These are phyloP conservation scores for Amanita muscaria DNA, from an alignment of 768 basidiomycete genomes.

Conservation along the genomic window DNA sequence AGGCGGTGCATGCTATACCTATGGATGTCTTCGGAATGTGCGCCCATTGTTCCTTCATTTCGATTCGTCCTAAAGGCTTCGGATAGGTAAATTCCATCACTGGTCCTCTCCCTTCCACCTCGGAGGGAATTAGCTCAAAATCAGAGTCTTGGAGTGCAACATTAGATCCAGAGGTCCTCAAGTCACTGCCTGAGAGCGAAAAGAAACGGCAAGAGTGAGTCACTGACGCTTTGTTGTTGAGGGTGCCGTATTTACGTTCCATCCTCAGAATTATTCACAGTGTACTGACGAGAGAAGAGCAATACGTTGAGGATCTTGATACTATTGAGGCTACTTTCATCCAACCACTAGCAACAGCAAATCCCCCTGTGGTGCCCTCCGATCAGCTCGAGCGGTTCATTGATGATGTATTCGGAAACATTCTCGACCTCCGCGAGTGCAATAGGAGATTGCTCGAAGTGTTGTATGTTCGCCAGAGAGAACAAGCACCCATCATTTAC, in stretches of 20 bases:
- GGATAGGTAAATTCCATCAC: conserved; percentile 24
- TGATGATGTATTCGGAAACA: conserved; percentile 82
- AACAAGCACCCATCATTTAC: conserved; percentile 75
- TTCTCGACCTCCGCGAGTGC: conserved; percentile 74
- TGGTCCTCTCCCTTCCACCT: conserved; percentile 14
- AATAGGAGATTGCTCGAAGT: conserved; percentile 75
- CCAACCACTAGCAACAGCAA: conserved; percentile 36
- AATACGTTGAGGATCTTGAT: conserved; percentile 83
- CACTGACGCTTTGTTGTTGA: background rate
- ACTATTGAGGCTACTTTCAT: conserved; percentile 65
- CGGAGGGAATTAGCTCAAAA: conserved; percentile 34
- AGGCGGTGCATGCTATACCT: conserved; percentile 72
- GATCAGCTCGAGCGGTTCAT: conserved; percentile 74
- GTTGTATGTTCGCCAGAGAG: conserved; percentile 77
- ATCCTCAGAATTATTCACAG: conserved; percentile 66
- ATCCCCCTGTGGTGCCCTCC: conserved; percentile 38
- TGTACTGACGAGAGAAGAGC: conserved; percentile 82
- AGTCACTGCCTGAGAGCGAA: conserved; percentile 60
- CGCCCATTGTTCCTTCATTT: background rate
- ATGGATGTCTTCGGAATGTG: conserved; percentile 69
- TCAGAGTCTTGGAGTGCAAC: conserved; percentile 41
- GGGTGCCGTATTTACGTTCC: background rate
- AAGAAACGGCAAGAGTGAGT: conserved; percentile 69
- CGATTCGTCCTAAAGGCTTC: background rate
- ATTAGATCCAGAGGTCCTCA: conserved; percentile 32